These are phyloP conservation scores for Lentithecium fluviatile DNA, from an alignment of 495 filamentous ascomycete species.

Conservation along the genomic window DNA sequence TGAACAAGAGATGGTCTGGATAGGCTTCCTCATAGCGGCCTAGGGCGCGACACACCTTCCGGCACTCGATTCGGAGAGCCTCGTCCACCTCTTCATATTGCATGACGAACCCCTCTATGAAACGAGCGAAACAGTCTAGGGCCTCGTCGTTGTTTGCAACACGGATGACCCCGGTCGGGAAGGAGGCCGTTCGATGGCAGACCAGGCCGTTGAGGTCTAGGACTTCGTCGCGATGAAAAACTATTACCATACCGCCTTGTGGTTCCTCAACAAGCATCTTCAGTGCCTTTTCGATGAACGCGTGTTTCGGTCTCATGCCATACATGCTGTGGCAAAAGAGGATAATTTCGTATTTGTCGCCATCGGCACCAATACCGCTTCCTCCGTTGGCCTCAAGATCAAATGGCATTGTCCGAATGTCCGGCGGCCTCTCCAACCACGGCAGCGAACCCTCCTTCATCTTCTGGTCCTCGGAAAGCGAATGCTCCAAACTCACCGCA, in stretches of 20 bases:
- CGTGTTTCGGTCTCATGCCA: slow-evolving; percentile 54
- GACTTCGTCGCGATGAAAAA: slow-evolving; percentile 55
- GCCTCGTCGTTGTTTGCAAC: slow-evolving; percentile 51
- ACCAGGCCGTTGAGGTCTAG: slow-evolving; percentile 52
- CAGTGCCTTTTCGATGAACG: slow-evolving; percentile 52
- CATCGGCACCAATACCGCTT: slow-evolving; percentile 36
- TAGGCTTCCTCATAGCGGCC: slow-evolving; percentile 47
- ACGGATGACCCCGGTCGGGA: slow-evolving; percentile 50
- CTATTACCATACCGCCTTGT: slow-evolving; percentile 51
- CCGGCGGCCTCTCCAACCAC: slow-evolving; percentile 47
- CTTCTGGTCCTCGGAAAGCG: slow-evolving; percentile 45
- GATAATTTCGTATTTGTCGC: slow-evolving; percentile 55
- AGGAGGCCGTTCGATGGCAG: slow-evolving; percentile 53
- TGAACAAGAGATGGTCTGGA: slow-evolving; percentile 52
- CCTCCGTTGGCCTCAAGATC: slow-evolving; percentile 37
- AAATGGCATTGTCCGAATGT: slow-evolving; percentile 52
- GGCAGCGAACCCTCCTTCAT: slow-evolving; percentile 51
- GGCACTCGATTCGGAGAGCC: slow-evolving; percentile 49
- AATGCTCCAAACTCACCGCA: slow-evolving; percentile 51
- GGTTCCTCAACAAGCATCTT: slow-evolving; percentile 52
- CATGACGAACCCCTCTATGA: slow-evolving; percentile 52
- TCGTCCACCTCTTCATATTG: slow-evolving; percentile 44
- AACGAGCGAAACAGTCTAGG: slow-evolving; percentile 56
- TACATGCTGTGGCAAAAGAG: slow-evolving; percentile 68
- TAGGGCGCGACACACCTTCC: slow-evolving; percentile 53